These are phyloP conservation scores for Pseudocercospora pini-densiflorae DNA, from an alignment of 2,329 filamentous ascomycete genomes.

Conservation along the genomic window DNA sequence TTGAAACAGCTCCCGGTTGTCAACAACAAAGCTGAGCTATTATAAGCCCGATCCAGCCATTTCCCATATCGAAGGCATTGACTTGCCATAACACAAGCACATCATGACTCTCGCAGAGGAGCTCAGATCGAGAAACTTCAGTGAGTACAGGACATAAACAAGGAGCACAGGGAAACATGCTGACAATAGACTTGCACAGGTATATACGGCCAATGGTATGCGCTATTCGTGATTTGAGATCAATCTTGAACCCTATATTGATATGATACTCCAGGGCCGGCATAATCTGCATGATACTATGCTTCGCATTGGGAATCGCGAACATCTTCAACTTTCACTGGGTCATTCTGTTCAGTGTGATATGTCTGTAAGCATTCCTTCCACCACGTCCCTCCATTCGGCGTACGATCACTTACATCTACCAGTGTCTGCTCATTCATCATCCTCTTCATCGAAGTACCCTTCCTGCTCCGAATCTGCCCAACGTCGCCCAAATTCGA, in stretches of 20 bases:
- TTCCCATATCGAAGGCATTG: not conserved
- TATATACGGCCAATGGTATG: slow-evolving; percentile 72
- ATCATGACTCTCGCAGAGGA: slow-evolving; percentile 65
- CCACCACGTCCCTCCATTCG: not conserved
- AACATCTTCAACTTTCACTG: slow-evolving; percentile 67
- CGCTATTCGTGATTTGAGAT: not conserved
- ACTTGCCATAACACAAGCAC: slow-evolving; percentile 4
- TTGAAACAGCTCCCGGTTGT: not conserved
- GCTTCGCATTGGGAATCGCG: slow-evolving; percentile 69
- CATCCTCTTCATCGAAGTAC: slow-evolving; percentile 69
- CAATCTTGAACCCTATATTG: not conserved
- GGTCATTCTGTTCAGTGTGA: slow-evolving; percentile 64
- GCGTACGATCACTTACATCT: not conserved
- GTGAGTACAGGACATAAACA: slow-evolving; percentile 48
- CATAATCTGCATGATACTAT: slow-evolving; percentile 66
- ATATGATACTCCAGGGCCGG: slow-evolving; percentile 49
- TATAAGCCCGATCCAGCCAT: not conserved
- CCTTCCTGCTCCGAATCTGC: slow-evolving; percentile 94
- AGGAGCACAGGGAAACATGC: not conserved
- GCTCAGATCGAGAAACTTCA: slow-evolving; percentile 69
- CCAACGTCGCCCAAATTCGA: slow-evolving; percentile 92
- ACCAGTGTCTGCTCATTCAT: slow-evolving; percentile 53
- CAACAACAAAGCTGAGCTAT: slow-evolving; percentile 6
- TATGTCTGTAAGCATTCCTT: slow-evolving; percentile 52
- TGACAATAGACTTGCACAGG: slow-evolving; percentile 46